These are phyloP conservation scores for Capsicum chinense DNA, from an alignment of 257 asterid species.

Conservation along the genomic window DNA sequence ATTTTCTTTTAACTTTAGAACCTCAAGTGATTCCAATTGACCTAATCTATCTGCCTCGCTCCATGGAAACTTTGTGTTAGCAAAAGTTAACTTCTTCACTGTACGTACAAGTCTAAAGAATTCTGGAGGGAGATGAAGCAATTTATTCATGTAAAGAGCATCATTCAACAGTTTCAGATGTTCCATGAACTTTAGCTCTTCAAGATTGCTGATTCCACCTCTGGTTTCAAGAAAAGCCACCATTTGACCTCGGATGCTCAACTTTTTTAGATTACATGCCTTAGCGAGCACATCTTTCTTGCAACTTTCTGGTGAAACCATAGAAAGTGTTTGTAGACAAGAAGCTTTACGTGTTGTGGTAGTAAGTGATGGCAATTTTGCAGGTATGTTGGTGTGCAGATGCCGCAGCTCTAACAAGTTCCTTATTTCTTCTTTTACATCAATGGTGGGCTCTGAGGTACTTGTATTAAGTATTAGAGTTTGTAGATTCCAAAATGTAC, in stretches of 20 bases:
- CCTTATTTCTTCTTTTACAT: constrained; percentile 10
- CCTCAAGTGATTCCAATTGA: constrained; percentile 51
- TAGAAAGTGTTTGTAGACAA: constrained; percentile 57
- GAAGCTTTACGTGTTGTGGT: constrained; percentile 28
- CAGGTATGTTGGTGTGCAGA: constrained; percentile 43
- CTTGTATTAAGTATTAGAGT: constrained; percentile 18
- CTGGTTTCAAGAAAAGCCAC: constrained; percentile 36
- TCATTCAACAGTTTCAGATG: constrained; percentile 56
- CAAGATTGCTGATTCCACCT: constrained; percentile 48
- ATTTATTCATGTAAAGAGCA: constrained; percentile 35
- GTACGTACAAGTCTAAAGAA: constrained; percentile 50
- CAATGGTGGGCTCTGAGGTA: not conserved
- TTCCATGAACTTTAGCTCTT: constrained; percentile 47
- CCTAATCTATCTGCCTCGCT: constrained; percentile 53
- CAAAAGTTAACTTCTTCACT: constrained; percentile 52
- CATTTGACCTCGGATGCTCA: constrained; percentile 59
- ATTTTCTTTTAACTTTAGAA: constrained; percentile 46
- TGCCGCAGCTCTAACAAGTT: constrained; percentile 21
- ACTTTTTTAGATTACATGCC: constrained; percentile 51
- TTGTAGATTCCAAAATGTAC: constrained; percentile 23
- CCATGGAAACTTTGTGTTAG: constrained; percentile 52
- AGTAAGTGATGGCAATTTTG: constrained; percentile 42
- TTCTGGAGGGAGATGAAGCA: constrained; percentile 43
- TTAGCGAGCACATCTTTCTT: constrained; percentile 54
- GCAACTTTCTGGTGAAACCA: constrained; percentile 68